Evolutionary conservation across 1,284 basidiomycete species (phyloP).

Genomic region (Entoloma clypeatum): DNA sequence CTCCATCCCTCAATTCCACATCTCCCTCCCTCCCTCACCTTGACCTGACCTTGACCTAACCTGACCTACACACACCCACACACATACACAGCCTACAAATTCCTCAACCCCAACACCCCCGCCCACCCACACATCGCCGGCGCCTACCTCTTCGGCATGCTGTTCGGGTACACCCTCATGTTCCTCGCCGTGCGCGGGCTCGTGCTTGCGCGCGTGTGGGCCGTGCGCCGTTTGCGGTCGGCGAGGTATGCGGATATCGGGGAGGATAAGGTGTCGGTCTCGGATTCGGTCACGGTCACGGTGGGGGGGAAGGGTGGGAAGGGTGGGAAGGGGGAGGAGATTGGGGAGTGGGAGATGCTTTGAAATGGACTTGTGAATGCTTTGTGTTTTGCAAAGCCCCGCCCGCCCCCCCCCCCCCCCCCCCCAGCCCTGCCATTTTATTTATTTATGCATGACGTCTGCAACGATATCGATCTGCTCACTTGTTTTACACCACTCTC

Average conservation of each 20-base stretch:
- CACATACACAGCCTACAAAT: conserved; percentile 29
- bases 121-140: conserved; percentile 26
- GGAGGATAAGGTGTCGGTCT: neutral
- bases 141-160: conserved; percentile 58
- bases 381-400: no score
- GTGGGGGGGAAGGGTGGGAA: neutral
- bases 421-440: no score
- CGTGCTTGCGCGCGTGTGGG: conserved; percentile 29
- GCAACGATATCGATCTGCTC: no score
- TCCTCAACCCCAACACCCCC: conserved; percentile 30
- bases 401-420: no score
- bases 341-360: conserved; percentile 22
- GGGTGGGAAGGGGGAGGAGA: conserved; percentile 7
- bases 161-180: conserved; percentile 40
- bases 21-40: neutral
- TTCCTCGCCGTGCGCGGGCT: conserved; percentile 40
- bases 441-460: no score
- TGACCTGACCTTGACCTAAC: neutral
- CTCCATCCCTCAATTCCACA: neutral
- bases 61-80: neutral
- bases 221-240: conserved; percentile 13
- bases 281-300: neutral
- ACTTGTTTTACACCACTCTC: no score
- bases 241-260: no score
- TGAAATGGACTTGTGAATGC: no score